Percentiles rank a stretch among this genome's conserved stretches.
These are phyloP conservation scores for Colletotrichum tanaceti DNA, from an alignment of 2,329 filamentous ascomycete species.

Conservation along the genomic window DNA sequence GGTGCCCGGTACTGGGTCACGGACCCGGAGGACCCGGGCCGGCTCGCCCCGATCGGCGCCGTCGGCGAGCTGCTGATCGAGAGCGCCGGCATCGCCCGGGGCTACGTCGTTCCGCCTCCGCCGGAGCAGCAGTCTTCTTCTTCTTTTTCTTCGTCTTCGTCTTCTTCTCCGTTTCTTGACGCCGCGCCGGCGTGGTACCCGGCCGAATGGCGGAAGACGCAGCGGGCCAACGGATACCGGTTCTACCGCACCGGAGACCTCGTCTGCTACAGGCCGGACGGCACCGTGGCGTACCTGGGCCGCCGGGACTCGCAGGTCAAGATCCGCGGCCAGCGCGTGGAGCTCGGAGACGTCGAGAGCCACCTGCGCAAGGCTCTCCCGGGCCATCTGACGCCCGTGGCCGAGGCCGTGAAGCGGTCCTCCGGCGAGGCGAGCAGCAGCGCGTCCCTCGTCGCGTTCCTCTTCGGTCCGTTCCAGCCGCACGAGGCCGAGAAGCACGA, in stretches of 20 bases:
- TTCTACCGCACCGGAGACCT: constrained; percentile 38
- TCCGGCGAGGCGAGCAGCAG: constrained; percentile 13
- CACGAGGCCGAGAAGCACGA: background rate
- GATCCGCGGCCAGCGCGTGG: constrained; percentile 47
- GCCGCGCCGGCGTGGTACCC: constrained; percentile 11
- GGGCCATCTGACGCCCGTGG: constrained; percentile 4
- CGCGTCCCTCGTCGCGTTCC: constrained; percentile 10
- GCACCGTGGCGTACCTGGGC: constrained; percentile 36
- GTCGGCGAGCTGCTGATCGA: constrained; percentile 25
- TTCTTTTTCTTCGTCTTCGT: too few relatives aligned
- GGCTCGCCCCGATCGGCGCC: constrained; percentile 13
- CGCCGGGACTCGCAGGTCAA: constrained; percentile 43
- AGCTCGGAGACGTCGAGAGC: constrained; percentile 46
- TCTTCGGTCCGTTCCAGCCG: constrained; percentile 2
- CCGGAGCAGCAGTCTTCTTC: too few relatives aligned
- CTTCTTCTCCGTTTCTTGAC: constrained; percentile 15
- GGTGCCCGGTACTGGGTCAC: constrained; percentile 15
- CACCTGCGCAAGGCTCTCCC: constrained; percentile 11
- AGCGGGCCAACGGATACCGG: background rate
- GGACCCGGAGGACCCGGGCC: background rate
- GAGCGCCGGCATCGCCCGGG: constrained; percentile 9
- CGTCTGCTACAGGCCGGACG: constrained; percentile 11
- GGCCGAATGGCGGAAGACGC: background rate
- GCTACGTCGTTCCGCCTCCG: constrained; percentile 16
- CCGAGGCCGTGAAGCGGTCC: constrained; percentile 19